Percentiles rank a stretch among this genome's conserved stretches.
Evolutionary conservation across 306 rosid species (phyloP).

Genomic region (Betula pendula): DNA sequence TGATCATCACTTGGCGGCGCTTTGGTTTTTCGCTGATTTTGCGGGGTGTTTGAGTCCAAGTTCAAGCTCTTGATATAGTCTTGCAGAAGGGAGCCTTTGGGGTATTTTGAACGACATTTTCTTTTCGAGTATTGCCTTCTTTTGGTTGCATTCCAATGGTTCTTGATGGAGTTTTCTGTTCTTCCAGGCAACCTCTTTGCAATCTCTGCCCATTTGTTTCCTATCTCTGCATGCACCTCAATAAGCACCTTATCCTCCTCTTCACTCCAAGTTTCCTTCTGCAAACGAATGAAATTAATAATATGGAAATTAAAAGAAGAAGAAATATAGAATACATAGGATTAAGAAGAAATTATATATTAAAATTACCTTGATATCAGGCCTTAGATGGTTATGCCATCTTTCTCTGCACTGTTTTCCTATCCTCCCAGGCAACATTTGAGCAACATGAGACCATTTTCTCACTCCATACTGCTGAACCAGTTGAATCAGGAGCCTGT

Average conservation of each 20-base stretch:
- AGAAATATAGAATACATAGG: background rate
- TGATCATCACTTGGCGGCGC: constrained; percentile 1
- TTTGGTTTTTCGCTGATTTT: constrained; percentile 41
- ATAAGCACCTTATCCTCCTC: constrained; percentile 82
- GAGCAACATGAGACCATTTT: constrained; percentile 95
- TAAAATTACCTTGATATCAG: constrained; percentile 88
- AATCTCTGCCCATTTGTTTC: constrained; percentile 97
- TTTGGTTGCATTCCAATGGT: constrained; percentile 97
- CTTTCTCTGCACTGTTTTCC: constrained; percentile 97
- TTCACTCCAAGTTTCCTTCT: constrained; percentile 93
- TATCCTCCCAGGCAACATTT: constrained; percentile 81
- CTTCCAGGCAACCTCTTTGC: constrained; percentile 89
- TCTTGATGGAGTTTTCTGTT: constrained; percentile 91
- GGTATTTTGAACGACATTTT: constrained; percentile 76
- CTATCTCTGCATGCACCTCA: constrained; percentile 72
- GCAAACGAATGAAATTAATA: constrained; percentile 17
- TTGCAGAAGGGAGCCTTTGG: constrained; percentile 70
- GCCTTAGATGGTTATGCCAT: constrained; percentile 96
- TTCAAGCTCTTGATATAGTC: constrained; percentile 84
- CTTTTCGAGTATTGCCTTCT: constrained; percentile 87
- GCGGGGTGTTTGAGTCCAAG: constrained; percentile 45
- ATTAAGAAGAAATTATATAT: constrained; percentile 12
- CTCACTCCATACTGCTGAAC: constrained; percentile 84
- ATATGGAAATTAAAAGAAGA: background rate
- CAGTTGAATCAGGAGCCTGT: constrained; percentile 72